phyloP scores from a whole-genome alignment of 106 monocot genomes.

The Apostasia ramifera region DNA sequence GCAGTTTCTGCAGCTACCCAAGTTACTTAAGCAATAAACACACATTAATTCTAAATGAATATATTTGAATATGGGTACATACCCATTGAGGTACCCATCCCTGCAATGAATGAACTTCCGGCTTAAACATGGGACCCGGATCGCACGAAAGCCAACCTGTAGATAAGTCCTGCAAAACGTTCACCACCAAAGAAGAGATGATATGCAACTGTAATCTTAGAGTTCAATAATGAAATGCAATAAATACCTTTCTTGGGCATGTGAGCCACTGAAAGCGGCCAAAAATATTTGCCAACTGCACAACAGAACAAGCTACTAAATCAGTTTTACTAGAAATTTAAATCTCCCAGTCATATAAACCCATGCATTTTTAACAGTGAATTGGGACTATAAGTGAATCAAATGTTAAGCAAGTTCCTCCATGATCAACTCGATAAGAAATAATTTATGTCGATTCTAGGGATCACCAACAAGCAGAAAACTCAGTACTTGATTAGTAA shows the following conservation, averaged over 20 bases:
- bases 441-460: no score
- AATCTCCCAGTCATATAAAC: no score
- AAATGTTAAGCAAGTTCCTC: no score
- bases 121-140: conserved; percentile 87
- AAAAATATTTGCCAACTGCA: conserved; percentile 86
- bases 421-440: no score
- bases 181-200: not conserved
- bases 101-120: conserved; percentile 43
- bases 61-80: conserved; percentile 9
- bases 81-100: conserved; percentile 66
- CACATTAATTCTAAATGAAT: no score
- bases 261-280: conserved; percentile 91
- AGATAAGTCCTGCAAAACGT: conserved; percentile 69
- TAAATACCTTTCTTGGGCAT: conserved; percentile 87
- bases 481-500: no score
- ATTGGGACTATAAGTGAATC: no score
- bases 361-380: no score
- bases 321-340: no score
- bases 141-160: conserved; percentile 99
- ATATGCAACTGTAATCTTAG: not conserved
- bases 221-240: conserved; percentile 1
- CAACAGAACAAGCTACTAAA: not conserved
- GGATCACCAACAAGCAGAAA: no score
- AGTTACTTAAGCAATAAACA: no score
- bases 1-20: no score